Evolutionary conservation across 768 basidiomycete genomes (phyloP).

Genomic region (Boletus insuetus): DNA sequence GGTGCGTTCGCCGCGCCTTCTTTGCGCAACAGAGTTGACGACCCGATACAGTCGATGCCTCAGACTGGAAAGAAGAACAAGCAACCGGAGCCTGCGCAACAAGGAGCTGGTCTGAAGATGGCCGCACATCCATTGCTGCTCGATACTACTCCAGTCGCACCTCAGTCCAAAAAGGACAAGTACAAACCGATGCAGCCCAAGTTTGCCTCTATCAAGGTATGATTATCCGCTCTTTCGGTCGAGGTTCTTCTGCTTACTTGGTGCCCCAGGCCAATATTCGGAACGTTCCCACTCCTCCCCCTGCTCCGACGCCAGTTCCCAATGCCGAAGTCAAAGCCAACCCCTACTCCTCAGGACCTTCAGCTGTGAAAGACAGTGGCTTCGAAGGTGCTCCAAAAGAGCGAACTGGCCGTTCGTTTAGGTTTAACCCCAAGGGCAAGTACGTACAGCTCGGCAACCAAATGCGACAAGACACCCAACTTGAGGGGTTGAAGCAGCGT

Average conservation of each 20-base stretch:
- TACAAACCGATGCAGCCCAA: slow-evolving; percentile 99
- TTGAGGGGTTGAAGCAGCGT: slow-evolving; percentile 88
- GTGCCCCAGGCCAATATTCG: slow-evolving; percentile 66
- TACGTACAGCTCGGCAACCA: slow-evolving; percentile 75
- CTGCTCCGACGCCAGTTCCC: slow-evolving; percentile 36
- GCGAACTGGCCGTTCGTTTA: slow-evolving; percentile 64
- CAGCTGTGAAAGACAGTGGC: slow-evolving; percentile 52
- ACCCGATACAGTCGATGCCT: slow-evolving; percentile 45
- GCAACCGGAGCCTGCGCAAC: slow-evolving; percentile 62
- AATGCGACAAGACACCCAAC: slow-evolving; percentile 67
- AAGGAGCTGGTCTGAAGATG: slow-evolving; percentile 86
- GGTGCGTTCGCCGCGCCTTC: slow-evolving; percentile 41
- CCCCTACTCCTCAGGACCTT: slow-evolving; percentile 65
- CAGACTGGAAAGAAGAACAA: slow-evolving; percentile 53
- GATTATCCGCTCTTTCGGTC: slow-evolving; percentile 8
- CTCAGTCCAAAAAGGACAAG: slow-evolving; percentile 81
- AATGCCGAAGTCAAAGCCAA: slow-evolving; percentile 53
- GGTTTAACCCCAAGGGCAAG: slow-evolving; percentile 92
- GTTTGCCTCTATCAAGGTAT: slow-evolving; percentile 90
- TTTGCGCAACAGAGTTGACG: background rate
- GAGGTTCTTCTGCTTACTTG: background rate
- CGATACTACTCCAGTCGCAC: slow-evolving; percentile 51
- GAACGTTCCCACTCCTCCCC: slow-evolving; percentile 64
- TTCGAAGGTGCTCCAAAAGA: slow-evolving; percentile 77
- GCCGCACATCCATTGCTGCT: slow-evolving; percentile 84